phyloP scores from a whole-genome alignment of 192 early-diverging fungal species.

The Phlyctochytrium planicorne region DNA sequence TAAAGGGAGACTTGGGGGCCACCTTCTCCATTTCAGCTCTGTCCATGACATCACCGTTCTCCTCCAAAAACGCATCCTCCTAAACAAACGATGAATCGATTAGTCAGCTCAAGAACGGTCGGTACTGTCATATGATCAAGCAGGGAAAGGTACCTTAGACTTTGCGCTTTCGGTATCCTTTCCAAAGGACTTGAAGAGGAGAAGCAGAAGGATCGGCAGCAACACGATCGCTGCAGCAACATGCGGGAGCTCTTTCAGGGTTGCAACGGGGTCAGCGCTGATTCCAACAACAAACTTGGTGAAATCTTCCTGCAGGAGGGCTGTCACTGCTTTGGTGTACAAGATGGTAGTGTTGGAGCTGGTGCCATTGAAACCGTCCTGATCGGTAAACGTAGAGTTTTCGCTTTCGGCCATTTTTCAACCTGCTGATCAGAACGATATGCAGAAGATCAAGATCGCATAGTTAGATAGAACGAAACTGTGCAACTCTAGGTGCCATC shows the following conservation, averaged over 20 bases:
- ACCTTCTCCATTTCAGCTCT: constrained; percentile 17
- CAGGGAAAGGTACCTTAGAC: background rate
- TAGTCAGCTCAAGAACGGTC: background rate
- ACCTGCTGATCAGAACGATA: no score
- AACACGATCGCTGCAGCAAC: background rate
- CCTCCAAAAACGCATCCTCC: background rate
- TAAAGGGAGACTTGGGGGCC: constrained; percentile 11
- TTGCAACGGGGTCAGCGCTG: constrained; percentile 6
- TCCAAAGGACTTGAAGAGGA: background rate
- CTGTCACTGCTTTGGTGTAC: no score
- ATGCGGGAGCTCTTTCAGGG: constrained; percentile 16
- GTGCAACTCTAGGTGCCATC: no score
- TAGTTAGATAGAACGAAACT: no score
- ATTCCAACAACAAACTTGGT: constrained; percentile 1
- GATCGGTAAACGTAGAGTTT: no score
- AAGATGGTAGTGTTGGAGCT: no score
- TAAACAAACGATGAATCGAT: background rate
- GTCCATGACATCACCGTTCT: constrained; percentile 12
- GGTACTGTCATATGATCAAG: constrained; percentile 5
- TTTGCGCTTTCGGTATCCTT: constrained; percentile 4
- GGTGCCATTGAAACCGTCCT: no score
- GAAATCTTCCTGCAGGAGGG: background rate
- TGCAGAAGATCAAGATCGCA: no score
- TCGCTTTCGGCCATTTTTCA: no score
- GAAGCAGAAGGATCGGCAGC: background rate